Percentiles rank a stretch among this genome's conserved stretches.
Evolutionary conservation across 305 asterid species (phyloP).

Genomic region (Fraxinus angustifolia): DNA sequence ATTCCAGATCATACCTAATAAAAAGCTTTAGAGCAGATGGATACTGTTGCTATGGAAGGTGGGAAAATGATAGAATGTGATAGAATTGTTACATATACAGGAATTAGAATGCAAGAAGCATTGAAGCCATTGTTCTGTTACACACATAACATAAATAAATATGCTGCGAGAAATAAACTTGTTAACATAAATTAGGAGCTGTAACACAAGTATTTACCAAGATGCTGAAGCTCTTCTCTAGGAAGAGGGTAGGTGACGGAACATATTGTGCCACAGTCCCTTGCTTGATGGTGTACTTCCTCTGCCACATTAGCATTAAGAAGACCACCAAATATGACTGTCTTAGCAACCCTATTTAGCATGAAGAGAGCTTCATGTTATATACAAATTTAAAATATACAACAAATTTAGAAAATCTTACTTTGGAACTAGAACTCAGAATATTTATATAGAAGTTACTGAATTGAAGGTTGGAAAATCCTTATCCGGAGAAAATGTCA

Average conservation of each 20-base stretch:
- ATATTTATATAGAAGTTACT: neutral
- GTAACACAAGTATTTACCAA: slow-evolving; percentile 45
- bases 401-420: neutral
- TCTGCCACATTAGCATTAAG: slow-evolving; percentile 62
- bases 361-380: neutral
- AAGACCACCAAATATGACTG: slow-evolving; percentile 82
- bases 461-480: slow-evolving; percentile 6
- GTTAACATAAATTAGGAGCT: slow-evolving; percentile 7
- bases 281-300: slow-evolving; percentile 67
- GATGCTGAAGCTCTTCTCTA: slow-evolving; percentile 55
- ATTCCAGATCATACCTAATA: neutral
- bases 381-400: too few relatives aligned
- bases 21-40: neutral
- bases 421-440: neutral
- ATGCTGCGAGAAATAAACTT: neutral
- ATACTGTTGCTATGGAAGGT: neutral
- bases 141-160: neutral
- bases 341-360: slow-evolving; percentile 77
- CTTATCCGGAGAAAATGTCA: neutral
- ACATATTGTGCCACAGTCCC: slow-evolving; percentile 59
- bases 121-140: neutral
- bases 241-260: slow-evolving; percentile 82
- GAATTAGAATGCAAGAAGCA: neutral
- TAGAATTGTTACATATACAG: slow-evolving; percentile 12
- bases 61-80: neutral